These are phyloP conservation scores for Pachysolen tannophilus DNA, from an alignment of 805 yeast species.

Conservation along the genomic window DNA sequence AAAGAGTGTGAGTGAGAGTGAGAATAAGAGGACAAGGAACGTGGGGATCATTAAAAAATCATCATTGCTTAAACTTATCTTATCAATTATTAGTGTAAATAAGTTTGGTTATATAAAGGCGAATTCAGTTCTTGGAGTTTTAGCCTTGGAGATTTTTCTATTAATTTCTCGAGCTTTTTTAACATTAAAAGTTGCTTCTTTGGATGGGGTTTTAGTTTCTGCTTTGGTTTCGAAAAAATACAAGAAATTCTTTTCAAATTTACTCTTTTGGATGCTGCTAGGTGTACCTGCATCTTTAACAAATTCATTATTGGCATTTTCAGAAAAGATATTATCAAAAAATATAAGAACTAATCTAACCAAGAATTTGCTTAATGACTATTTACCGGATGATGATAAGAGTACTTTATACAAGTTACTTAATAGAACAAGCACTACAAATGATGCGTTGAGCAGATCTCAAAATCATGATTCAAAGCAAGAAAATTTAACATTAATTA, in stretches of 20 bases:
- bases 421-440: conserved; percentile 37
- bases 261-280: conserved; percentile 71
- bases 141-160: conserved; percentile 34
- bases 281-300: conserved; percentile 84
- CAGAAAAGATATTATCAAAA: conserved; percentile 49
- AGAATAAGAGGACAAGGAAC: background rate
- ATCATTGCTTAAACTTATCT: too few relatives aligned
- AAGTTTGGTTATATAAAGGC: conserved; percentile 1
- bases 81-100: background rate
- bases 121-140: conserved; percentile 1
- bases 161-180: conserved; percentile 63
- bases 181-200: conserved; percentile 73
- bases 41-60: background rate
- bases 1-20: conserved; percentile 1
- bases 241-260: conserved; percentile 49
- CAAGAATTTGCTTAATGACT: conserved; percentile 53
- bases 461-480: too few relatives aligned
- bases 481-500: conserved; percentile 23
- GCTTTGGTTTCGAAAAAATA: conserved; percentile 68
- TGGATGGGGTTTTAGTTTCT: conserved; percentile 83
- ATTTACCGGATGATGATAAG: conserved; percentile 60
- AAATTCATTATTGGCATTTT: conserved; percentile 60
- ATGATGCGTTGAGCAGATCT: too few relatives aligned
- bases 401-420: conserved; percentile 70
- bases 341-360: conserved; percentile 60